These are phyloP conservation scores for Alternaria angustiovoidea DNA, from an alignment of 2,329 filamentous ascomycete species.

Conservation along the genomic window DNA sequence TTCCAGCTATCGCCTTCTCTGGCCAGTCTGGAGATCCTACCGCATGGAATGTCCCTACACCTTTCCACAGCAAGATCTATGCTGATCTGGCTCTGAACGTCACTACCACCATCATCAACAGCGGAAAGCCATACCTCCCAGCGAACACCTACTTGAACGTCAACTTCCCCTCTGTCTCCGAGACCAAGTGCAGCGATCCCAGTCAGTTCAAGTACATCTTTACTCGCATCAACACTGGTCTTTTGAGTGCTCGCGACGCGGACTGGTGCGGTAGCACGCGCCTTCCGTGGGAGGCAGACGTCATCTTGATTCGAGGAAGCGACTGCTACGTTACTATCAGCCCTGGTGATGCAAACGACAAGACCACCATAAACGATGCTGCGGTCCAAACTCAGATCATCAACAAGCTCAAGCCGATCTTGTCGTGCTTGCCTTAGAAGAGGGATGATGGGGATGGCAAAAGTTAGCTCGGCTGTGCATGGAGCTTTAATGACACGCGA, in stretches of 20 bases:
- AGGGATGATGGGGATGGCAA: background rate
- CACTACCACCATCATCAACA: slow-evolving; percentile 62
- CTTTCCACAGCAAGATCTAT: slow-evolving; percentile 67
- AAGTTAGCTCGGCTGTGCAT: background rate
- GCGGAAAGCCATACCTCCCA: slow-evolving; percentile 70
- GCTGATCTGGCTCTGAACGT: slow-evolving; percentile 68
- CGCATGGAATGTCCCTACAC: slow-evolving; percentile 62
- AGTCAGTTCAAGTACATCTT: slow-evolving; percentile 70
- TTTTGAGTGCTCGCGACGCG: slow-evolving; percentile 59
- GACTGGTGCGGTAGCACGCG: slow-evolving; percentile 63
- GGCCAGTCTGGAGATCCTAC: slow-evolving; percentile 61
- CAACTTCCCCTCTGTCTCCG: slow-evolving; percentile 67
- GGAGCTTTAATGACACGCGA: background rate
- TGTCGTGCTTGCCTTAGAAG: slow-evolving; percentile 27
- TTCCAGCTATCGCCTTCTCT: slow-evolving; percentile 75
- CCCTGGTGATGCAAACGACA: slow-evolving; percentile 67
- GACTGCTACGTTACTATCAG: slow-evolving; percentile 69
- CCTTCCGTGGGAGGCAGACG: slow-evolving; percentile 67
- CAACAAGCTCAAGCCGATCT: slow-evolving; percentile 38
- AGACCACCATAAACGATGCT: slow-evolving; percentile 64
- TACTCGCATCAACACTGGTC: slow-evolving; percentile 64
- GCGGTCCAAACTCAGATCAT: slow-evolving; percentile 35
- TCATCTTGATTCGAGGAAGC: slow-evolving; percentile 57
- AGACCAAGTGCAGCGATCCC: slow-evolving; percentile 59
- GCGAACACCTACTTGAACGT: slow-evolving; percentile 70